A percentile compares a stretch with the other conserved stretches of the same genome.
phyloP scores from a whole-genome alignment of 805 yeast species.

The Yamadazyma nakazawae region DNA sequence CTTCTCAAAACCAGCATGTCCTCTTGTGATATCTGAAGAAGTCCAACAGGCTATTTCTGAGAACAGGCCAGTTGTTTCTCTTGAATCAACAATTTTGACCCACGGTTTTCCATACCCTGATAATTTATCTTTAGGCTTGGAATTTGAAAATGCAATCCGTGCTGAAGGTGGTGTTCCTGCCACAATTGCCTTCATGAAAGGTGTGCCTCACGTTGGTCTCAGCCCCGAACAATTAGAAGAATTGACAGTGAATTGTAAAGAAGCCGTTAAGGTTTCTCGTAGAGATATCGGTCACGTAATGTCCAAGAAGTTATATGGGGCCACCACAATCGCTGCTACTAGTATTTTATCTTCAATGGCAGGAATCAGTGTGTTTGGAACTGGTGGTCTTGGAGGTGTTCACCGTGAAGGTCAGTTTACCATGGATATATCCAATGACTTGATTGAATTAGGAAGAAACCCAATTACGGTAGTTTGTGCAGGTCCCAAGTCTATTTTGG shows the following conservation, averaged over 20 bases:
- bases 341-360: constrained; percentile 76
- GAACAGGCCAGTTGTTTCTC: constrained; percentile 68
- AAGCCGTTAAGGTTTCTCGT: constrained; percentile 65
- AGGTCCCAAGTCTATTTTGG: constrained; percentile 85
- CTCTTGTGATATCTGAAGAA: constrained; percentile 43
- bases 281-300: constrained; percentile 74
- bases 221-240: constrained; percentile 42
- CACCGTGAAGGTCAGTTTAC: constrained; percentile 73
- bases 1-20: constrained; percentile 2
- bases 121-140: constrained; percentile 67
- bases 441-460: constrained; percentile 78
- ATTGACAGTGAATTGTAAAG: constrained; percentile 41
- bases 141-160: constrained; percentile 63
- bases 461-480: constrained; percentile 90
- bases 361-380: constrained; percentile 82
- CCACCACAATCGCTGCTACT: constrained; percentile 87
- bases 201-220: constrained; percentile 71
- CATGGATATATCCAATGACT: constrained; percentile 83
- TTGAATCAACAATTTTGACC: constrained; percentile 84
- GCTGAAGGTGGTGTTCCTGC: constrained; percentile 74
- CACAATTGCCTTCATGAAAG: constrained; percentile 73
- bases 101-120: constrained; percentile 86
- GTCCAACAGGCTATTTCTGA: constrained; percentile 58
- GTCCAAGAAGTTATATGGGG: constrained; percentile 66
- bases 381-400: constrained; percentile 93